These are phyloP conservation scores for Mycena crocata DNA, from an alignment of 768 basidiomycete genomes.

Conservation along the genomic window DNA sequence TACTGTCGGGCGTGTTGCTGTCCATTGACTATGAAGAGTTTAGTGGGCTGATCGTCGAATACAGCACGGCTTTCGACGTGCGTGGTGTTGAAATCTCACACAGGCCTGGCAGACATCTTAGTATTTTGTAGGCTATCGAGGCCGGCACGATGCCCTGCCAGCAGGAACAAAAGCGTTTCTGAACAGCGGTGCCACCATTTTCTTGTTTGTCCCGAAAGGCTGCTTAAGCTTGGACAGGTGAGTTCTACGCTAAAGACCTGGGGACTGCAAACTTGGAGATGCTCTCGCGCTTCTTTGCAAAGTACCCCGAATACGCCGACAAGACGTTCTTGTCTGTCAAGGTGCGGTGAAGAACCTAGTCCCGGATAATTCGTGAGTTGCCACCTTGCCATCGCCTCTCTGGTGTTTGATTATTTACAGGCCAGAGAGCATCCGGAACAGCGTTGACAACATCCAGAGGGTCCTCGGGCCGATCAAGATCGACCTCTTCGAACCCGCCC, in stretches of 20 bases:
- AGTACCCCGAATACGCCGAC: conserved; percentile 24
- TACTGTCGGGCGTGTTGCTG: conserved; percentile 51
- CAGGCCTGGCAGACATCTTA: neutral
- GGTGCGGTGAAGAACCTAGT: neutral
- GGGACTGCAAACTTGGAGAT: conserved; percentile 50
- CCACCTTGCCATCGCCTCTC: too few relatives aligned
- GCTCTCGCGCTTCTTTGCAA: conserved; percentile 19
- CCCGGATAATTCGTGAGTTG: conserved; percentile 17
- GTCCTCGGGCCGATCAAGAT: conserved; percentile 64
- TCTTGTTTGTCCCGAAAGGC: too few relatives aligned
- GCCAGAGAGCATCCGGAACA: conserved; percentile 32
- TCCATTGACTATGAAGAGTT: too few relatives aligned
- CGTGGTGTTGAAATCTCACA: conserved; percentile 24
- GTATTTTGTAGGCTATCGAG: conserved; percentile 58
- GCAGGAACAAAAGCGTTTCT: conserved; percentile 59
- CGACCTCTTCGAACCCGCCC: conserved; percentile 69
- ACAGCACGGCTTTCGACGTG: conserved; percentile 66
- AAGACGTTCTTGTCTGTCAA: conserved; percentile 28
- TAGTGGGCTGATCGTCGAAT: neutral
- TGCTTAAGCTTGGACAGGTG: conserved; percentile 47
- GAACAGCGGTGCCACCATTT: conserved; percentile 55
- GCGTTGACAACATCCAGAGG: conserved; percentile 57
- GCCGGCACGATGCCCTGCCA: conserved; percentile 55
- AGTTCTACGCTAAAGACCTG: conserved; percentile 66
- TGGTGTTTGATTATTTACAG: neutral